Base-by-base conservation (phyloP, 2,329 filamentous ascomycete genomes). In the Cladosporium sp. region DNA sequence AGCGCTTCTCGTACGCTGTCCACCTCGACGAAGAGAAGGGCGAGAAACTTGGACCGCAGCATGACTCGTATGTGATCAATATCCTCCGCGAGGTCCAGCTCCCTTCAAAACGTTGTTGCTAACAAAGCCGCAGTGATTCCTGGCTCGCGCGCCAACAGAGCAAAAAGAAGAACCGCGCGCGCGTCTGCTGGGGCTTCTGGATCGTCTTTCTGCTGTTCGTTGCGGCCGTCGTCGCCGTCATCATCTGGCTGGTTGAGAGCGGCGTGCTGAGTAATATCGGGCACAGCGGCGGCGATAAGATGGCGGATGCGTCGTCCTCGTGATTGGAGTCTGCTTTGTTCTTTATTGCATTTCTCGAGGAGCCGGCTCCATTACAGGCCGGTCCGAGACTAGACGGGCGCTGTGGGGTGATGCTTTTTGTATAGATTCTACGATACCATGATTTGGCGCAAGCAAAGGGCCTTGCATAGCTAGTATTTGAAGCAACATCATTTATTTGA, bases 1-100 rank as follows among this genome's bases (percentile, higher is more conserved):
- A 75, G 52, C 77, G 80, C 60, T 83, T 83, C 70, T 80, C 77
- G 54, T 66, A 72, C 46, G 80, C 80, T 35, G 77, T 81, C 1
- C 80, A 81, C 62, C 66, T 73, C 48, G 77, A 82, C 58, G 79
- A 81, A 60, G 72, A 77, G 58, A 40, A 38, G 42, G 40, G 40
- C 48, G 48, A 50, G 32, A 50, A 50, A 19, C 40, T 11, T 6
- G 46, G 46, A 7, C 13, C 52, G 55, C 31, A 46, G 19, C 10
- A 38, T 19, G 44, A 53, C 32, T 28, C 33, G 51, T 53, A 38
- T 5, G 43, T 43, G 3, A 6, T 31, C n/a, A 4, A 18, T 18
- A 18, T 7, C 22, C 22, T 28, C n/a, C 22, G 22, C 22, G 5
- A 28, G 7, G 5, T 1, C 7, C 22, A 28, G 5, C 7, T 28